Evolutionary conservation across 495 filamentous ascomycete genomes (phyloP), one percentile per base, ranked within the genome.

Genomic region (Penicillium roqueforti): DNA sequence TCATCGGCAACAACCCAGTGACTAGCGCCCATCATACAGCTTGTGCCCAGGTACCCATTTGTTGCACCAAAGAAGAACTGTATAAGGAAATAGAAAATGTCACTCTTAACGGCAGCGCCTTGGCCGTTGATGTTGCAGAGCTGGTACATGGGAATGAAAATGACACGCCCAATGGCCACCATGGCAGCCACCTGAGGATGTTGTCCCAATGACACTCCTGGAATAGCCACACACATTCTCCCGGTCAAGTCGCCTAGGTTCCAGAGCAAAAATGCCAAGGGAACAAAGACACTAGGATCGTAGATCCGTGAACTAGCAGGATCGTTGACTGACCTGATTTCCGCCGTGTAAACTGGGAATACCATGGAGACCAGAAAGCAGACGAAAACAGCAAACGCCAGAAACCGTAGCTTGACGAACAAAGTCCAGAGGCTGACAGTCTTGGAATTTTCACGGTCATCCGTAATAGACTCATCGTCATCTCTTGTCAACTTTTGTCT

Each of bases 181-280:
- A 79, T 58, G 53, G 95, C 86, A 3, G 96, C 68, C 4, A 81
- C 44, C 3, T 67, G 62, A 9, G 92, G 91, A 9, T 79, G 78
- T 11, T 81, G 76, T 0, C 77, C 72, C 40, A 92, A 73, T 11
- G 80, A 80, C n/a, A 84, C 64, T 0, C 72, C 66, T 6, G 87
- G 83, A 9, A 87, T 67, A 7, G 85, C 76, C 13, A 90, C 86
- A 0, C 80, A 38, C n/a, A 93, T 73, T 2, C 95, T 79, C 0
- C 92, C 92, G 8, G 78, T 26, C 4, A 97, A 75, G 65, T 99
- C 93, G 32, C 93, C 93, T 6, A 84, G 60, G 60, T 97, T 99
- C 93, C 93, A 99, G 59, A 96, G 80, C 26, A 99, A 81, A 71
- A 97, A 96, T 8, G 79, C 88, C 3, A 97, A 76, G 1, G 93